These are phyloP conservation scores for Wickerhamiella occidentalis DNA, from an alignment of 805 yeast species.

Conservation along the genomic window DNA sequence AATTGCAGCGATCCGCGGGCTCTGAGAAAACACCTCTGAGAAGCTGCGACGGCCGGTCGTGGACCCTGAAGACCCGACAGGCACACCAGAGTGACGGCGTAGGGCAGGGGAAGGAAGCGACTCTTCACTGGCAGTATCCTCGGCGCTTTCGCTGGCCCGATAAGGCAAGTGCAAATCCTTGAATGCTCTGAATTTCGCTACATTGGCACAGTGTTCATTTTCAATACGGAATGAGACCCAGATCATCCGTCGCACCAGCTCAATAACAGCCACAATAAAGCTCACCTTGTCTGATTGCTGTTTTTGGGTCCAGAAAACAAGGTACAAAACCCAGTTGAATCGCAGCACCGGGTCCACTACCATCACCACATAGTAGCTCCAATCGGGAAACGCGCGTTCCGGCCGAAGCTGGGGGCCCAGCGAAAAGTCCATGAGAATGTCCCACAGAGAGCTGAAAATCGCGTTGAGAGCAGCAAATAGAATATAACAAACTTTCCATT, in stretches of 20 bases:
- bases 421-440: conserved; percentile 93
- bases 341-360: conserved; percentile 60
- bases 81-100: not conserved
- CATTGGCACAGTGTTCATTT: conserved; percentile 90
- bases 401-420: conserved; percentile 26
- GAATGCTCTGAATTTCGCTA: conserved; percentile 71
- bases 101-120: too few relatives aligned
- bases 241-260: conserved; percentile 65
- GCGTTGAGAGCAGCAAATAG: conserved; percentile 66
- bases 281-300: conserved; percentile 84
- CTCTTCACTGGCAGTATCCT: not conserved
- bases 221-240: conserved; percentile 93
- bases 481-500: conserved; percentile 48
- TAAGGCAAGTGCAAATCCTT: conserved; percentile 82
- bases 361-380: conserved; percentile 64
- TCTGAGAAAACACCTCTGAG: not conserved
- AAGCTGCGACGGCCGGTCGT: not conserved
- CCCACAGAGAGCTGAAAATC: conserved; percentile 65
- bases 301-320: conserved; percentile 57
- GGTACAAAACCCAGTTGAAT: conserved; percentile 88
- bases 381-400: conserved; percentile 37
- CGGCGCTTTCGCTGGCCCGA: conserved; percentile 29
- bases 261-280: conserved; percentile 72
- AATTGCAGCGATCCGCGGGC: conserved; percentile 1
- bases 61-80: not conserved